A percentile compares a stretch with the other conserved stretches of the same genome.
These are phyloP conservation scores for Russula emetica DNA, from an alignment of 768 basidiomycete genomes.

Conservation along the genomic window DNA sequence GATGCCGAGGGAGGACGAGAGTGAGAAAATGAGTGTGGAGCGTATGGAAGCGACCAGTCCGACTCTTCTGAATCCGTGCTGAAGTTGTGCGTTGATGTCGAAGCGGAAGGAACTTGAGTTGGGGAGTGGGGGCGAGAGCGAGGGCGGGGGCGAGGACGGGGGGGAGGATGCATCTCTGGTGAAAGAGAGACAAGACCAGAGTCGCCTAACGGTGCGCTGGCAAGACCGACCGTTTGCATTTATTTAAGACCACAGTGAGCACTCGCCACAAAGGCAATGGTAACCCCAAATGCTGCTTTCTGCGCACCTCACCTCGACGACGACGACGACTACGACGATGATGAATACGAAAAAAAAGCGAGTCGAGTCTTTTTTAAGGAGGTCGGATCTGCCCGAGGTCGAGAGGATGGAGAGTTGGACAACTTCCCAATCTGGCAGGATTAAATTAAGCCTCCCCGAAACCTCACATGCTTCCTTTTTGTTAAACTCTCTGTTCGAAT, in stretches of 20 bases:
- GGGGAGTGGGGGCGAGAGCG: conserved; percentile 23
- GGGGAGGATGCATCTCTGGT: conserved; percentile 26
- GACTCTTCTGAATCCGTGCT: conserved; percentile 29
- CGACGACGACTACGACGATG: neutral
- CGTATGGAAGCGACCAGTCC: conserved; percentile 31
- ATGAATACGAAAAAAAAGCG: neutral
- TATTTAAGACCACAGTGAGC: neutral
- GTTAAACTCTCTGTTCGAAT: conserved; percentile 34
- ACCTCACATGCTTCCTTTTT: conserved; percentile 65
- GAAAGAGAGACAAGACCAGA: neutral
- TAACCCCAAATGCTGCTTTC: neutral
- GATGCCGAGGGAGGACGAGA: conserved; percentile 31
- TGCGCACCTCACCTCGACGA: neutral
- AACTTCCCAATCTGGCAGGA: conserved; percentile 5
- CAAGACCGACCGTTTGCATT: neutral
- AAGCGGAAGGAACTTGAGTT: conserved; percentile 19
- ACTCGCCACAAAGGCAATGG: conserved; percentile 2
- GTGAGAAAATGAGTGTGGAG: conserved; percentile 27
- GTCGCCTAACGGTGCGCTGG: neutral
- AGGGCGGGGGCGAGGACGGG: conserved; percentile 22
- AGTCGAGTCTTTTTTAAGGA: conserved; percentile 4
- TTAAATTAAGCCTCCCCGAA: conserved; percentile 45
- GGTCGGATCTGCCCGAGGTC: conserved; percentile 3
- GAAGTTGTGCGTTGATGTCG: conserved; percentile 18
- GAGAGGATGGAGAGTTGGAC: neutral